A percentile compares a stretch with the other conserved stretches of the same genome.
Conservation (phyloP, 2,329 filamentous ascomycete genomes). For the Leptographium wingfieldii region DNA sequence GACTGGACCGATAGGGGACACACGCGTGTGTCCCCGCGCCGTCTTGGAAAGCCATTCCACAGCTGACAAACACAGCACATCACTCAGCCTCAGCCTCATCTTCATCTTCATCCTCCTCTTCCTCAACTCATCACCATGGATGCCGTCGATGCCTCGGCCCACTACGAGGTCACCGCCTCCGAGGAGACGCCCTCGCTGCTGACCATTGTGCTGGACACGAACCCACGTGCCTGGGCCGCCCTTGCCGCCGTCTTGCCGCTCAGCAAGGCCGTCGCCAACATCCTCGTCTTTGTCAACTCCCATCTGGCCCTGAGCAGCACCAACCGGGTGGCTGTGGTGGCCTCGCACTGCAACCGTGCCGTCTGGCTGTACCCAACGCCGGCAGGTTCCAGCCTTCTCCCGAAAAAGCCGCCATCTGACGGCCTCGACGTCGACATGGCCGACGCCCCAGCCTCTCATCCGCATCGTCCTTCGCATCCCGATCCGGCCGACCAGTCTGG, state of each 20-base stretch:
- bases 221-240: conserved; percentile 79
- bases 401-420: background rate
- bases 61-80: too few species aligned
- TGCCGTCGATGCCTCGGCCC: conserved; percentile 44
- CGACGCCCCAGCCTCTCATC: background rate
- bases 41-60: too few species aligned
- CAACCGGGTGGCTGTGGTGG: conserved; percentile 85
- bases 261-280: conserved; percentile 70
- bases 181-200: conserved; percentile 66
- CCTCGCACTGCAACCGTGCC: conserved; percentile 75
- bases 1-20: too few species aligned
- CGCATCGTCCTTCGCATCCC: background rate
- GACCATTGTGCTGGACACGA: conserved; percentile 87
- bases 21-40: too few species aligned
- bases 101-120: conserved; percentile 1
- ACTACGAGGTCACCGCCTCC: conserved; percentile 42
- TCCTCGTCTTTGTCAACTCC: conserved; percentile 93
- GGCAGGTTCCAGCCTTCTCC: too few species aligned
- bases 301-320: conserved; percentile 89
- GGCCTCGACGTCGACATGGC: conserved; percentile 8
- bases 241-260: conserved; percentile 64
- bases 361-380: conserved; percentile 72
- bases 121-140: conserved; percentile 29
- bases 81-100: background rate
- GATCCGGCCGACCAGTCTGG: conserved; percentile 11